Evolutionary conservation across 2,329 filamentous ascomycete genomes (phyloP), one percentile per base, ranked within the genome.

Genomic region (Ceratocystiopsis sp.): DNA sequence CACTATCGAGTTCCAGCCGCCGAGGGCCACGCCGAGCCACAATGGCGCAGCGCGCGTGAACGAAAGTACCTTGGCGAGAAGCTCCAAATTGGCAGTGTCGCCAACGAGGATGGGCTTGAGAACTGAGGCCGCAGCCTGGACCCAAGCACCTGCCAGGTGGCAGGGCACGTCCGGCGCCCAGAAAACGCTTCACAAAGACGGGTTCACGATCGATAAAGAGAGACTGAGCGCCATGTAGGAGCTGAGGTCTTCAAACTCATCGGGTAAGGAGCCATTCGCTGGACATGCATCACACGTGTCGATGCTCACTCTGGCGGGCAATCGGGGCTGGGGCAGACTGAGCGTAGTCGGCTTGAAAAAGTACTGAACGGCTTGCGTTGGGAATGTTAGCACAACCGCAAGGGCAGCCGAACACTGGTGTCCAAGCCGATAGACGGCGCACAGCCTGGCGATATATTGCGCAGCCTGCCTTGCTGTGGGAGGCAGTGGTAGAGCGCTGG

Each of bases 111-210:
- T 42, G 11, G 46, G 46, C 12, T 21, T 34, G 14, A 48, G 32
- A 37, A 45, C 33, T 10, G 42, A 32, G 16, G 13, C 35, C 13
- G 45, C 38, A 14, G 46, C 43, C n/a, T 38, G 29, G 7, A 48
- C 33, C 46, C 42, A 48, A 11, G 39, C 35, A 17, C 46, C 44
- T 5, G 44, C 44, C 16, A 37, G 29, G 17, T 45, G 34, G 36
- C 41, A 48, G n/a, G 44, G 44, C 39, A 48, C 43, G 16, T 38
- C 41, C 2, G 42, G 44, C 39, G 40, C 44, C 44, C 46, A 48
- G 35, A 48, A 41, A n/a, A 46, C 29, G 21, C 46, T 45, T 42
- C 37, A 45, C 19, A 48, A 19, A 14, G 35, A 35, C 38, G 41
- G 32, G 11, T 39, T 36, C 2, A 44, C 13, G 5, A 42, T 41